Base-by-base conservation (phyloP, 768 basidiomycete species). In the Boletus huronensis region DNA sequence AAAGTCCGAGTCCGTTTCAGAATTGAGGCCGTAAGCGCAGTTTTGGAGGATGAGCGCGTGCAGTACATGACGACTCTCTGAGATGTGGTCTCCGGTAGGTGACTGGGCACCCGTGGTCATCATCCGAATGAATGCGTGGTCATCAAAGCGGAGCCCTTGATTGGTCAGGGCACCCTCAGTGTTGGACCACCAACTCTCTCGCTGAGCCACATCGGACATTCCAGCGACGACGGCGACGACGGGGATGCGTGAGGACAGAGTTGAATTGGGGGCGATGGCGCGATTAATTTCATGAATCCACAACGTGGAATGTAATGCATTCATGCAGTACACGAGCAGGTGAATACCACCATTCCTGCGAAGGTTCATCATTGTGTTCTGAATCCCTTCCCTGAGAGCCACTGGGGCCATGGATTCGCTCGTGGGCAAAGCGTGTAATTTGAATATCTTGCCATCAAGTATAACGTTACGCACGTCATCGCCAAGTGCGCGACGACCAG, bases 321-420 rank as follows among this genome's bases (percentile, higher is more conserved):
- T 39, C 32, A 68, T 40, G 61, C 60, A 66, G 40, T 66, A 66
- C 35, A 60, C 58, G 19, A 66, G 46, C 5, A 66, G 34, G 32
- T 58, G 58, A 19, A 56, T 28, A 26, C 56, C 63, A 13, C 66
- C 60, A 16, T 53, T 54, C 46, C 17, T 52, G 57, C 52, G 48
- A 53, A 66, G 55, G 29, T 41, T 36, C 40, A 10, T 31, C 43
- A 66, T 35, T 2, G 31, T 49, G 10, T 46, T 40, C 35, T 52
- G 57, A 23, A 62, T 26, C 4, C 31, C 17, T 55, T 53, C 51
- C 39, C 13, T 48, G 31, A 43, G 38, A 11, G 19, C 29, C 29
- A 32, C 50, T 31, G 52, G 6, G 6, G 58, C 34, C 38, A 38
- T 28, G 2, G 46, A 55, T 38, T 34, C 48, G 48, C 26, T 60